Evolutionary conservation across 2,329 filamentous ascomycete genomes (phyloP), one percentile per base, ranked within the genome.

Genomic region (Triangularia setosa): DNA sequence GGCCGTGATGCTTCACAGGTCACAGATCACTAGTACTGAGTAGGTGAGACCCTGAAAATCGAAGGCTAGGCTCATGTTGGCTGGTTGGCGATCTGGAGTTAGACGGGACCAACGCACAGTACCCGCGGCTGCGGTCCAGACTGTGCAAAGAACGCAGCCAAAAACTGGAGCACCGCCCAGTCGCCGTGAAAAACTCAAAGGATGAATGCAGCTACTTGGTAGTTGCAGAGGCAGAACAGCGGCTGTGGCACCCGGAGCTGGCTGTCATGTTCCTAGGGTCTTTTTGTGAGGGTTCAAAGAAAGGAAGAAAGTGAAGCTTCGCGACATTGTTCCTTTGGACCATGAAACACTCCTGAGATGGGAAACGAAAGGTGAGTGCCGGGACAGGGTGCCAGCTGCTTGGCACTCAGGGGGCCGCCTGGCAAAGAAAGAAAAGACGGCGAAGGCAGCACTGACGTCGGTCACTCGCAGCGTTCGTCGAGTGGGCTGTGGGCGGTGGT

Each of bases 291-390:
- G 9, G 23, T 27, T 33, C 18, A 59, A 27, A 52, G 18, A 48
- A 11, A 25, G 25, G 5, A 35, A 62, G 33, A 58, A 48, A 54
- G 44, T 25, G 52, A 54, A 24, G 52, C 52, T 25, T 54, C 52
- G 52, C 52, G 23, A 54, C 24, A 27, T 24, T 28, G 55, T 58
- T 58, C 25, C 24, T 53, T 63, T 58, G 63, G 53, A 62, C 55
- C 62, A 40, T 63, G 64, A 66, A 65, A 66, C 66, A 66, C 62
- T 63, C 62, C 62, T 65, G 66, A 65, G 60, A 64, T 56, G 60
- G 40, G n/a, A 61, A 48, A 24, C 58, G 57, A 64, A 61, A 64
- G 58, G 64, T 23, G 23, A 59, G 35, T 56, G 44, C 61, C 54
- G 55, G 27, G 23, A 40, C 55, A 33, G 28, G n/a, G 28, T 60